These are phyloP conservation scores for Xerocomus minutiporus DNA, from an alignment of 1,284 basidiomycete genomes.

Conservation along the genomic window DNA sequence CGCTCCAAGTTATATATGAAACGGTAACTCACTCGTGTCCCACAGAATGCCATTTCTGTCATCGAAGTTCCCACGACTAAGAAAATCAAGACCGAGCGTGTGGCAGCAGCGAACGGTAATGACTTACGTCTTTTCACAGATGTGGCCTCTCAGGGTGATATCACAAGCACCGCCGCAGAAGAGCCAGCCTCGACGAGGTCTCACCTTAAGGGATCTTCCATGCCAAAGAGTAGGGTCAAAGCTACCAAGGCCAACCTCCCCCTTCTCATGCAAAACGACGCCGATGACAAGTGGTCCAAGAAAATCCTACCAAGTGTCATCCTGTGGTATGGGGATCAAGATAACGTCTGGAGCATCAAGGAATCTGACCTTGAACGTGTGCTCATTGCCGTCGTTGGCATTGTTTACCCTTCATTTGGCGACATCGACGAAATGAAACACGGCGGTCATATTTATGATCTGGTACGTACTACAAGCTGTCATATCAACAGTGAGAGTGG, in stretches of 20 bases:
- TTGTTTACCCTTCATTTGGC: neutral
- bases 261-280: neutral
- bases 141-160: too few species aligned
- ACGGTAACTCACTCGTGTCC: too few species aligned
- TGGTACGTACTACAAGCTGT: too few species aligned
- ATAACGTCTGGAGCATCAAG: neutral
- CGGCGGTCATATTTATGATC: neutral
- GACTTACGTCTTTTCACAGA: too few species aligned
- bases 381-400: neutral
- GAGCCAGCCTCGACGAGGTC: neutral
- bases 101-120: too few species aligned
- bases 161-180: too few species aligned
- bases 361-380: neutral
- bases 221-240: too few species aligned
- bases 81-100: too few species aligned
- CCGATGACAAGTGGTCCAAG: neutral
- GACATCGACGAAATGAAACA: neutral
- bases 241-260: neutral
- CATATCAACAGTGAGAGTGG: too few species aligned
- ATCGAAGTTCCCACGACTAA: too few species aligned
- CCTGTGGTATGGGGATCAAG: neutral
- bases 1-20: too few species aligned
- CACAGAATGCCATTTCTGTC: too few species aligned
- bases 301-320: neutral
- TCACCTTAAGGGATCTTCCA: neutral